Base-by-base conservation (phyloP, 140 eudicot genomes). In the Senecio squalidus region DNA sequence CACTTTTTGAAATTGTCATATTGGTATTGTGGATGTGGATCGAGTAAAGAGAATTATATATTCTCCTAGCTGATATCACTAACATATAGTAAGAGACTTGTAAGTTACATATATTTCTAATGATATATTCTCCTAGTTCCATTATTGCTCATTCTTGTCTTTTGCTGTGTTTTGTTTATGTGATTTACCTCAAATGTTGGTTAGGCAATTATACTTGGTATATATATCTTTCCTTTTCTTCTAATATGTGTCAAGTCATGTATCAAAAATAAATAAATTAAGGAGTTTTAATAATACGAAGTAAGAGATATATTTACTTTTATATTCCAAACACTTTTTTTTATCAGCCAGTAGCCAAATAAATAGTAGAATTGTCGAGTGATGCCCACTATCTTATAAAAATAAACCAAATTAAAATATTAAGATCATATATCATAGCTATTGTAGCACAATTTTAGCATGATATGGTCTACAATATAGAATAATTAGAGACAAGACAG, bases 401-500 rank as follows among this genome's bases (percentile, higher is more conserved):
- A 29, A 20, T 20, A 17, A 13, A 54, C 1, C 1, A 0, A 6
- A 4, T 0, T 22, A 55, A 41, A 14, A 23, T 59, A 59, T 26
- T 15, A 40, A 15, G 31, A 38, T 39, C 16, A 38, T 58, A 39
- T 23, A 22, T 56, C n/a, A 4, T 11, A 45, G 26, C 14, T 62
- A 28, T 45, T 45, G 46, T 14, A 30, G 68, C 58, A 62, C 68
- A 62, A 20, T 21, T 62, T 62, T 30, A 6, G 24, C 58, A 62
- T 47, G 68, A 47, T 30, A 62, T 30, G 47, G 58, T 62, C 58
- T 30, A 62, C 22, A 14, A 18, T 31, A 11, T 62, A 20, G n/a
- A 43, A 17, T 17, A 60, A 26, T 16, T 44, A 43, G n/a, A 10
- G 30, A 48, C 4, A 23, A 48, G 4, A 22, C 3, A 5, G 22